Conservation (phyloP, 2,329 filamentous ascomycete genomes). For the Aspergillus felis region DNA sequence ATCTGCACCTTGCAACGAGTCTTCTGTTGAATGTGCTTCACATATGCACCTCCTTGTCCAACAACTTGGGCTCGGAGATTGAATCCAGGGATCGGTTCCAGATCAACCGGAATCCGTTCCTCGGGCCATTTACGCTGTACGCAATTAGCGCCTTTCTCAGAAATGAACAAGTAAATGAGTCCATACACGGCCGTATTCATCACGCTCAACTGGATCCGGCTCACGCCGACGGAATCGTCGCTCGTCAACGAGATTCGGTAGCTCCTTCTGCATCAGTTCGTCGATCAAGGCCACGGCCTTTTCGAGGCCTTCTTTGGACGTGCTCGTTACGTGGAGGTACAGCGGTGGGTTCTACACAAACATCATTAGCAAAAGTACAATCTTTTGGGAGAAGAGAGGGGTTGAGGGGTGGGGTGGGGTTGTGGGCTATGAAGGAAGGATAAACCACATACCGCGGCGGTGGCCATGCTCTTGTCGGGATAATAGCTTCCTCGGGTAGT, state of each 20-base stretch:
- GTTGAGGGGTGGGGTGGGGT: too few species aligned
- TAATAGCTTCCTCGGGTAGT: constrained; percentile 96
- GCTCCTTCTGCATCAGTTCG: constrained; percentile 91
- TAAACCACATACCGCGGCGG: constrained; percentile 68
- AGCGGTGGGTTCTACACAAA: constrained; percentile 74
- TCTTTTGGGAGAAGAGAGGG: background rate
- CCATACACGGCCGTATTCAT: constrained; percentile 79
- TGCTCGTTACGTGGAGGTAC: constrained; percentile 93
- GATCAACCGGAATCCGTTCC: constrained; percentile 83
- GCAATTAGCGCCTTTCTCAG: constrained; percentile 14
- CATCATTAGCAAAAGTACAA: background rate
- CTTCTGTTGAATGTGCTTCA: constrained; percentile 96
- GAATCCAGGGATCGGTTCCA: constrained; percentile 90
- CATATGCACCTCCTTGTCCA: constrained; percentile 87
- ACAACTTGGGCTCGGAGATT: constrained; percentile 96
- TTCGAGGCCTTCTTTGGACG: constrained; percentile 85
- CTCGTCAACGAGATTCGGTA: constrained; percentile 93
- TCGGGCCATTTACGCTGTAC: constrained; percentile 95
- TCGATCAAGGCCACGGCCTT: constrained; percentile 83
- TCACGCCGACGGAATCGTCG: constrained; percentile 83
- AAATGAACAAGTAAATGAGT: background rate
- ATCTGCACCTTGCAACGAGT: constrained; percentile 96
- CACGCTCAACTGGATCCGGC: constrained; percentile 74
- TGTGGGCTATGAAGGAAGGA: too few species aligned
- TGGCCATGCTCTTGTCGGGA: constrained; percentile 96